Evolutionary conservation across 495 filamentous ascomycete genomes (phyloP).

Genomic region (Tuber indicum): DNA sequence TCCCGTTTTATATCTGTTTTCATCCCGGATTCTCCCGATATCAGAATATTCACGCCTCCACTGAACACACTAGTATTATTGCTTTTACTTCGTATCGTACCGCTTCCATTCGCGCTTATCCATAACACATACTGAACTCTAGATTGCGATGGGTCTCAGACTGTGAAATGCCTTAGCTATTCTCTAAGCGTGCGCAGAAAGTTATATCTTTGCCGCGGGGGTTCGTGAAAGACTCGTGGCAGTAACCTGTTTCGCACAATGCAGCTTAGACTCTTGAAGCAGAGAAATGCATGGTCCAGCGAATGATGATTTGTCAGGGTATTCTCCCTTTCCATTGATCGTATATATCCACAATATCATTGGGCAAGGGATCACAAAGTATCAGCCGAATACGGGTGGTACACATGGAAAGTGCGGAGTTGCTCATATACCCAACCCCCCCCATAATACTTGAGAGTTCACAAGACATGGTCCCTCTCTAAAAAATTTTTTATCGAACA

Average conservation of each 20-base stretch:
- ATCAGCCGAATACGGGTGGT: constrained; percentile 2
- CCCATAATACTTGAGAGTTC: background rate
- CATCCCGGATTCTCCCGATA: background rate
- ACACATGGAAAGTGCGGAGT: constrained; percentile 2
- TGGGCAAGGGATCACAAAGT: background rate
- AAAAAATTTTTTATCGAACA: background rate
- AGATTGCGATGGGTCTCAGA: background rate
- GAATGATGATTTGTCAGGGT: background rate
- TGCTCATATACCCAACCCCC: background rate
- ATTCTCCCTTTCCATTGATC: background rate
- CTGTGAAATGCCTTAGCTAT: background rate
- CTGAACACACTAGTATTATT: background rate
- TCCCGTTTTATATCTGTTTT: background rate
- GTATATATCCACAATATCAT: background rate
- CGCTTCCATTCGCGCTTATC: background rate
- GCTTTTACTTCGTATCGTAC: background rate
- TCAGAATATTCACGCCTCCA: background rate
- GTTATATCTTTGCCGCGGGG: background rate
- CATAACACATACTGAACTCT: background rate
- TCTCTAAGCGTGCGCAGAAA: background rate
- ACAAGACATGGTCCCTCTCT: background rate
- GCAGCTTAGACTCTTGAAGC: background rate
- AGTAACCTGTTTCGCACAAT: background rate
- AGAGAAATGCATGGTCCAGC: background rate
- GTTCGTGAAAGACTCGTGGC: background rate